Conservation (phyloP, 108 stramenopile species). For the Schizochytrium sp. region DNA sequence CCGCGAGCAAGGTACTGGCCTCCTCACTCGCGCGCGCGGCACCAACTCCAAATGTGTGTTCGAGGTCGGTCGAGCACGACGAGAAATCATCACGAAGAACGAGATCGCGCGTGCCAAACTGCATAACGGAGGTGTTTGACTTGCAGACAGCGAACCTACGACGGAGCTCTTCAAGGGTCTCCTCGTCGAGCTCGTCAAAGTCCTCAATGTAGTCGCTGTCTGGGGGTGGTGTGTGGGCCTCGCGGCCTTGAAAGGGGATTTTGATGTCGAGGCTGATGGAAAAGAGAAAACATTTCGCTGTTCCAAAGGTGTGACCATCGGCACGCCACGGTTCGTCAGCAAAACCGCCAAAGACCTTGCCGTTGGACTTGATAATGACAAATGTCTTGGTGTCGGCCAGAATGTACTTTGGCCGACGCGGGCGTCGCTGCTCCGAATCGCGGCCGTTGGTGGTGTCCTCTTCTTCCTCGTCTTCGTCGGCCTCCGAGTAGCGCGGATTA, state of each 20-base stretch:
- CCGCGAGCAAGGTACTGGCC: constrained; percentile 10
- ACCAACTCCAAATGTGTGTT: constrained; percentile 26
- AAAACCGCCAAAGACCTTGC: constrained; percentile 25
- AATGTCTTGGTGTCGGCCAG: neutral
- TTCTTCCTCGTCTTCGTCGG: neutral
- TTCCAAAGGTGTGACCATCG: constrained; percentile 22
- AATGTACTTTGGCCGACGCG: neutral
- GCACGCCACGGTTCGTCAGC: constrained; percentile 19
- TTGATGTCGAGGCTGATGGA: constrained; percentile 15
- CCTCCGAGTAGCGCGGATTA: neutral
- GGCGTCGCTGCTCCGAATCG: neutral
- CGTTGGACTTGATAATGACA: constrained; percentile 13
- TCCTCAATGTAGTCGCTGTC: neutral
- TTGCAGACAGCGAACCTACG: neutral
- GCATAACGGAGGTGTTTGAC: neutral
- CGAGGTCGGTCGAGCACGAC: constrained; percentile 11
- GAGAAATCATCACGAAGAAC: constrained; percentile 2
- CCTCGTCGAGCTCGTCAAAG: neutral
- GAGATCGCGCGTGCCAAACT: constrained; percentile 24
- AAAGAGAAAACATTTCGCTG: constrained; percentile 20
- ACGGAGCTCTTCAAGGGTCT: neutral
- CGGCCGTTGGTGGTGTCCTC: neutral
- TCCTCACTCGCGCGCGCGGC: neutral
- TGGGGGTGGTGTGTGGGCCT: neutral
- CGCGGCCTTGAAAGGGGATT: constrained; percentile 25